Base-by-base conservation (phyloP, 2,329 filamentous ascomycete species). In the Venturia nashicola region DNA sequence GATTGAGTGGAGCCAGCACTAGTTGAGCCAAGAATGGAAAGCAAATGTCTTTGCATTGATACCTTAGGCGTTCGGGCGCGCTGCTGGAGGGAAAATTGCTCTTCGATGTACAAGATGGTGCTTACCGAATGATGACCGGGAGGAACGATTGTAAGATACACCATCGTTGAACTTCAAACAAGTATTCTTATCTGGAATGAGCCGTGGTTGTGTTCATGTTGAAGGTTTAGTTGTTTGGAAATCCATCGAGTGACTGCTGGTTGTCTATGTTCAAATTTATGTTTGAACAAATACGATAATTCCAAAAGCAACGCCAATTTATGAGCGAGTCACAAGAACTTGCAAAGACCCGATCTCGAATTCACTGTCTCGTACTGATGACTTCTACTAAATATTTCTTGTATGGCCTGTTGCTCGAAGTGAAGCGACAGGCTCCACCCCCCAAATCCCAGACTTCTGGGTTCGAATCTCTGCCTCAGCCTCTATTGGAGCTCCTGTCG, bases 1-100 rank as follows among this genome's bases (percentile, higher is more conserved):
- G 54, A 99, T 99, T 71, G 88, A 99, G 78, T 99, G 94, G 94
- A 96, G 89, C 74, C 92, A 97, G 79, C 94, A 99, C 76, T 97
- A 80, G 27, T 57, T 36, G 51, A 57, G n/a, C 2, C 5, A 34
- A 36, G 3, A 18, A n/a, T 57, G 32, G 32, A 34, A 32, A n/a
- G 32, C 14, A 36, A 36, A 7, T 18, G n/a, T 57, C 3, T 36
- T 36, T 20, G 32, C 51, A 18, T 36, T 57, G 8, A 57, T 57
- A 39, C 5, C 32, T 57, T 6, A 5, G 32, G 51, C 32, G 51
- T 57, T 57, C 16, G 6, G 51, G 27, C 27, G 14, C 20, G 51
- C 16, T 32, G 14, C 16, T 57, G 51, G 27, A 36, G 32, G 16
- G 8, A 34, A 36, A 34, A 18, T 57, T 36, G 36, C 36, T 36